Conservation (phyloP, 2,329 filamentous ascomycete species). For the Eutypa lata region DNA sequence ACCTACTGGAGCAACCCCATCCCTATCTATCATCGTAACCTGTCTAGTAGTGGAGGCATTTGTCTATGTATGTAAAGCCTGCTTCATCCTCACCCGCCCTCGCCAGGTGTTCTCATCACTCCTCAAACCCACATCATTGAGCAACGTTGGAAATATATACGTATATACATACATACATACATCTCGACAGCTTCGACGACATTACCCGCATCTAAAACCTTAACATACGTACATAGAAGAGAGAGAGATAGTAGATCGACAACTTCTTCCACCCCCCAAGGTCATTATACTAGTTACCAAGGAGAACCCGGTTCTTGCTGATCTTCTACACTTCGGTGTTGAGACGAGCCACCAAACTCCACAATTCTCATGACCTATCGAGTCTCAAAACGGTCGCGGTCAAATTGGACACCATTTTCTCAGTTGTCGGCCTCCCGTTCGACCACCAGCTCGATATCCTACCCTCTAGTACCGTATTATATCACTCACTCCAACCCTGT, state of each 20-base stretch:
- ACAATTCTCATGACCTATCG: conserved; percentile 30
- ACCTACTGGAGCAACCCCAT: conserved; percentile 14
- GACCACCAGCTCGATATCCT: conserved; percentile 22
- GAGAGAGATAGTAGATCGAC: conserved; percentile 8
- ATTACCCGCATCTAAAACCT: background rate
- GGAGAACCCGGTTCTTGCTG: conserved; percentile 31
- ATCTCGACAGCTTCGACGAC: conserved; percentile 1
- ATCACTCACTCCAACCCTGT: conserved; percentile 37
- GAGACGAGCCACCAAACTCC: conserved; percentile 34
- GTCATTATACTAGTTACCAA: conserved; percentile 18
- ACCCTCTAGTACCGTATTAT: conserved; percentile 23
- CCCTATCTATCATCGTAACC: conserved; percentile 21
- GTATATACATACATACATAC: background rate
- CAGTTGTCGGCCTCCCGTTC: conserved; percentile 25
- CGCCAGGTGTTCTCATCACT: conserved; percentile 7
- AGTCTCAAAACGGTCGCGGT: conserved; percentile 32
- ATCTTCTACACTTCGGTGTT: conserved; percentile 34
- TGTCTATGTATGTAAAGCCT: conserved; percentile 24
- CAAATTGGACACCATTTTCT: conserved; percentile 33
- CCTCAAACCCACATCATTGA: conserved; percentile 3
- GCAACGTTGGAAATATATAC: background rate
- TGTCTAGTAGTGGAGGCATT: conserved; percentile 12
- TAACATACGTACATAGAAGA: background rate
- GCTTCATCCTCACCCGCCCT: conserved; percentile 14
- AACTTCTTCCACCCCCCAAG: conserved; percentile 7